phyloP scores from a whole-genome alignment of 2,329 filamentous ascomycete species.

The Exophiala viscosa region DNA sequence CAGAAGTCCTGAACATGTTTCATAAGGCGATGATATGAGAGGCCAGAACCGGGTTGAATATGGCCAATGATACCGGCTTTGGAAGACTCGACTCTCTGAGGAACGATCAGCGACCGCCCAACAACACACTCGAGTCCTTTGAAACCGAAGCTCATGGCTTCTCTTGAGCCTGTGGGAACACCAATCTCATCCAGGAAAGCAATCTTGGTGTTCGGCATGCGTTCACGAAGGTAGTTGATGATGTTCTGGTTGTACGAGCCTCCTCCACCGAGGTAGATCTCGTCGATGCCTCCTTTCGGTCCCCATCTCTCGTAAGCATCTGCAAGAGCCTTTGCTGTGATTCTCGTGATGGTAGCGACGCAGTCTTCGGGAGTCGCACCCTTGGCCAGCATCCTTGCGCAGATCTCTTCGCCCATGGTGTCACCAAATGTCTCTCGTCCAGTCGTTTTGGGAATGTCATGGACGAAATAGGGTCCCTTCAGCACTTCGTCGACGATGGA shows the following conservation, averaged over 20 bases:
- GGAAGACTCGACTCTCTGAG: constrained; percentile 17
- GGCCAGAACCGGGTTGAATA: constrained; percentile 17
- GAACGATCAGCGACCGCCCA: constrained; percentile 16
- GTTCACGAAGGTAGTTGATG: constrained; percentile 26
- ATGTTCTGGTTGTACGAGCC: constrained; percentile 32
- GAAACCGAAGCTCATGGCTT: constrained; percentile 19
- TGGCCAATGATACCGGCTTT: constrained; percentile 19
- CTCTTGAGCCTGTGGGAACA: constrained; percentile 15
- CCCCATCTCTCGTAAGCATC: constrained; percentile 47
- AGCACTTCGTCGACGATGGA: constrained; percentile 52
- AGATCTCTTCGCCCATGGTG: constrained; percentile 50
- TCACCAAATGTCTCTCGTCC: constrained; percentile 60
- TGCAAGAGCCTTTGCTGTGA: constrained; percentile 57
- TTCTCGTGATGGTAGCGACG: constrained; percentile 56
- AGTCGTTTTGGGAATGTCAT: constrained; percentile 54
- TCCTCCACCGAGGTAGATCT: constrained; percentile 31
- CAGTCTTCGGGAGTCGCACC: constrained; percentile 50
- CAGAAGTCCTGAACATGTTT: constrained; percentile 17
- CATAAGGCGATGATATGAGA: constrained; percentile 12
- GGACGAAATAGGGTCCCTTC: constrained; percentile 48
- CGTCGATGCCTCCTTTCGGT: constrained; percentile 32
- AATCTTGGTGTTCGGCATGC: constrained; percentile 17
- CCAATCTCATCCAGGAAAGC: constrained; percentile 16
- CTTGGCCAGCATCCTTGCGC: constrained; percentile 42
- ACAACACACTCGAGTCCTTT: constrained; percentile 20